Base-by-base conservation (phyloP, 345 rosid species). In the Salix dunnii region DNA sequence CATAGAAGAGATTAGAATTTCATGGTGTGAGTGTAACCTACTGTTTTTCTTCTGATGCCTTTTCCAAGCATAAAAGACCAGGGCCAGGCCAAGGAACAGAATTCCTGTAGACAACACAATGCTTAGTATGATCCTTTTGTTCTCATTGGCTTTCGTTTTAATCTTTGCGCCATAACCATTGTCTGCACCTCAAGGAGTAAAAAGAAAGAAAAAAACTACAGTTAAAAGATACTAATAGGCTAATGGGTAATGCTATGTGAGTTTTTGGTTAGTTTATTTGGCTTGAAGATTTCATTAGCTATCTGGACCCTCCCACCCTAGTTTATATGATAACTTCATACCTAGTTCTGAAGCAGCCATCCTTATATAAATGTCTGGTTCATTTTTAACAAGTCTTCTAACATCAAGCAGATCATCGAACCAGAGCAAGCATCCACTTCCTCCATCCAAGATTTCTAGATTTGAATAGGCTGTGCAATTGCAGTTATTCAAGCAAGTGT, bases 401-500 rank as follows among this genome's bases (percentile, higher is more conserved):
- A 71, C 35, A 53, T 71, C 74, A 20, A 51, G 33, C 7, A 71
- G 74, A 12, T 31, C 74, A 71, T 31, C 31, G 21, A 71, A 71
- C 74, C 74, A 71, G 36, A 71, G 64, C 23, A 71, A 71, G 55
- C 74, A 71, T 25, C 74, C 74, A 71, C 62, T 71, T 30, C 74
- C 74, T 51, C 62, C 61, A 27, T 42, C 46, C 46, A 13, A 10
- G 46, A 42, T 42, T 2, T 42, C 46, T 42, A 42, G 13, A 42
- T 42, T 42, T 42, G 46, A 42, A 42, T 42, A 42, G 13, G 46
- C 46, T 42, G 46, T 42, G 13, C 46, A 42, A 11, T 12, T 42
- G 46, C 46, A 42, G 46, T 42, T 42, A 9, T 42, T 42, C 46
- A 42, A 42, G 46, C 46, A 42, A 13, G 46, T 42, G 46, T 42